Base-by-base conservation (phyloP, 2,329 filamentous ascomycete genomes). In the Diplodia sapinea region DNA sequence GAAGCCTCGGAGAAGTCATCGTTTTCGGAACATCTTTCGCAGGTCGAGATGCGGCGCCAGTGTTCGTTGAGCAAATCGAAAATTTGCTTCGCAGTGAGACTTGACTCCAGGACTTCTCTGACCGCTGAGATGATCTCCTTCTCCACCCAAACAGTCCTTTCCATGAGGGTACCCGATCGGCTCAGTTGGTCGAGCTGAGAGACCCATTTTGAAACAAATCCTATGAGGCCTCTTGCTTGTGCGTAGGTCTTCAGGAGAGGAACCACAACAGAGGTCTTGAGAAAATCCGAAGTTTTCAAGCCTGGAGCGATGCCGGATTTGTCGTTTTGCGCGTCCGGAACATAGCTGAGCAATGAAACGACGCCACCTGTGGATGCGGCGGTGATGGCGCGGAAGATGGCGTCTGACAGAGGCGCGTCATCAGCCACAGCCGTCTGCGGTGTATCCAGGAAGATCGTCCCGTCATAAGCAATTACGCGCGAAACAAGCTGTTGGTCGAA, bases 201-300 rank as follows among this genome's bases (percentile, higher is more conserved):
- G 57, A 78, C 74, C 77, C 77, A 79, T 63, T 70, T 70, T n/a
- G 68, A 70, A 29, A 79, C 59, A 68, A 78, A 79, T 8, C 76
- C 76, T 7, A 75, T 65, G 6, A 79, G 66, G 61, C 78, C 74
- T 12, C 78, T 70, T 56, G 76, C 78, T 11, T 73, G 72, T 11
- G 76, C 73, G 62, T 76, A 79, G 1, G 77, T 74, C 31, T 71
- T 72, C 69, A 79, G 73, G 26, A 79, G 66, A 1, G 78, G 77
- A 20, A 75, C 66, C 26, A 79, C 65, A 8, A 79, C 70, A n/a
- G 66, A 69, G 23, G 4, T 20, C 11, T 31, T 70, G 17, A 12
- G 70, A 8, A 11, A 29, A 13, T 71, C 59, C 38, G 47, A 47
- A 12, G 40, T 31, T 43, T 43, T 64, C 36, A 50, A 38, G 8